Percentiles rank a stretch among this genome's conserved stretches.
Evolutionary conservation across 139 green algal genomes (phyloP).

Genomic region (Deuterostichococcus epilithicus): DNA sequence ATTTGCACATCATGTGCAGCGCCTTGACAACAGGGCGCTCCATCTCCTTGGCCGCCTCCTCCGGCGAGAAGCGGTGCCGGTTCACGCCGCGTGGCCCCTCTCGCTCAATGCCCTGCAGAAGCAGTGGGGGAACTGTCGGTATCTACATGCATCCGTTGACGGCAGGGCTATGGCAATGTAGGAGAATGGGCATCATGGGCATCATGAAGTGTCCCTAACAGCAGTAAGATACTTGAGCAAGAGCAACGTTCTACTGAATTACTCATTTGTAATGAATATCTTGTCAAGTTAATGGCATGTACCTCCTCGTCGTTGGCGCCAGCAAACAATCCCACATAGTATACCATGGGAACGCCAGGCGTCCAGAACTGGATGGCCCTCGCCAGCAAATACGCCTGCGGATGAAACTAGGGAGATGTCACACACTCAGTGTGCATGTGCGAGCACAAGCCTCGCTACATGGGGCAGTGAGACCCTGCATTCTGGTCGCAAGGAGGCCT

Average conservation of each 20-base stretch:
- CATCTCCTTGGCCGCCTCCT: conserved; percentile 36
- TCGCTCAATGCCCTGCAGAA: conserved; percentile 3
- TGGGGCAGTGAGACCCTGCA: too few species aligned
- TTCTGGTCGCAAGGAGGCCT: too few species aligned
- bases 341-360: conserved; percentile 47
- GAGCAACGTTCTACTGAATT: too few species aligned
- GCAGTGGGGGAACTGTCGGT: too few species aligned
- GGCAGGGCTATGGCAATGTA: too few species aligned
- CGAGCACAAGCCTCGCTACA: conserved; percentile 1
- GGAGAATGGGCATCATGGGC: too few species aligned
- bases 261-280: too few species aligned
- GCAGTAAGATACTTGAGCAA: too few species aligned
- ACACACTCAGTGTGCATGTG: too few species aligned
- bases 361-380: conserved; percentile 53
- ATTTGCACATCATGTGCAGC: conserved; percentile 44
- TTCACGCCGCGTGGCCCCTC: conserved; percentile 33
- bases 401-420: too few species aligned
- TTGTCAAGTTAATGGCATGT: neutral
- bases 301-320: conserved; percentile 31
- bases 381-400: conserved; percentile 36
- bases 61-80: conserved; percentile 38
- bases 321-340: conserved; percentile 50
- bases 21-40: conserved; percentile 51
- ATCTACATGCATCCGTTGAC: too few species aligned
- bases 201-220: too few species aligned